A percentile compares a stretch with the other conserved stretches of the same genome.
phyloP scores from a whole-genome alignment of 139 green algal species.

The Auxenochlorella pyrenoidosa region DNA sequence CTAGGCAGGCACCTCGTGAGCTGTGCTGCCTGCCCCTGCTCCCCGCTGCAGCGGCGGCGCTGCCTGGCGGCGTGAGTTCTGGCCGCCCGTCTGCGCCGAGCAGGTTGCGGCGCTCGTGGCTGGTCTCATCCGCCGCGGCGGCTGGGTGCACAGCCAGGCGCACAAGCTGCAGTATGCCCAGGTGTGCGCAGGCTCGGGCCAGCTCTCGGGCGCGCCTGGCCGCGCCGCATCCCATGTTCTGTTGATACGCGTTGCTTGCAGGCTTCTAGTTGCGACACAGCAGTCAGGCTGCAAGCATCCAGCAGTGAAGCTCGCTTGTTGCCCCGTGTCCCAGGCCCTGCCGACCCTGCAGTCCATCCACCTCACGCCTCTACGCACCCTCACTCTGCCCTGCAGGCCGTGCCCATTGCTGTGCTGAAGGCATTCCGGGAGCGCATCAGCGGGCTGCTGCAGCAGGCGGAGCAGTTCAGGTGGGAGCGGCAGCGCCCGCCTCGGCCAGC shows the following conservation, averaged over 20 bases:
- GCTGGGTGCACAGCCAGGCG: slow-evolving; percentile 6
- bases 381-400: neutral
- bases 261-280: no score
- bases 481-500: no score
- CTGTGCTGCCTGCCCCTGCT: neutral
- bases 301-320: no score
- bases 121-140: slow-evolving; percentile 20
- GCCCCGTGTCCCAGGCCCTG: neutral
- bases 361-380: neutral
- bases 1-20: no score
- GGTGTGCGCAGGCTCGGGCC: neutral
- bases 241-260: no score
- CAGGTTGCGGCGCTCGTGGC: slow-evolving; percentile 18
- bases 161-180: slow-evolving; percentile 23
- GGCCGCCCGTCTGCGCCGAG: slow-evolving; percentile 27
- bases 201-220: no score
- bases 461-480: slow-evolving; percentile 49
- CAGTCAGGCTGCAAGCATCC: no score
- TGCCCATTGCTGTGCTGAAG: slow-evolving; percentile 40
- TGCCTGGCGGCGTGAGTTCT: slow-evolving; percentile 34
- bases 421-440: slow-evolving; percentile 29
- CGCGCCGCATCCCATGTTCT: no score
- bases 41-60: neutral
- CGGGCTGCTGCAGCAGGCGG: slow-evolving; percentile 28
- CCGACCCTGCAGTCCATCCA: no score